Base-by-base conservation (phyloP, 2,329 filamentous ascomycete genomes). In the Plectosphaerella cucumerina region DNA sequence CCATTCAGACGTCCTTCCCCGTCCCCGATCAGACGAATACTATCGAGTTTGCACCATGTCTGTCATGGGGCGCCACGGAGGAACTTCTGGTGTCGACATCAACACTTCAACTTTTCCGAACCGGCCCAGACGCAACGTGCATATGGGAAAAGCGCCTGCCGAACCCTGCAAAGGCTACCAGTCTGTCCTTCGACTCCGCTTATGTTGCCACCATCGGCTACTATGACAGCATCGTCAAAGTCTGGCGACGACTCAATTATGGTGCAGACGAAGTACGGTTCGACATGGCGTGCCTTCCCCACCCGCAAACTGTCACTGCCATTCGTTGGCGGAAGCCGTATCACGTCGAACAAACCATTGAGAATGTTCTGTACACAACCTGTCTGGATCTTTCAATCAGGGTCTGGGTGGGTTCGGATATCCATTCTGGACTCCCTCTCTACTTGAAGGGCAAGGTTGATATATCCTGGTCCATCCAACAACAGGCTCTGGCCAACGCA, bases 361-460 rank as follows among this genome's bases (percentile, higher is more conserved):
- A 94, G 37, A 94, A 96, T 67, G 86, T 96, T 1, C 77, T 99
- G 1, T 97, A 96, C 64, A 96, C 94, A 0, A 83, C 92, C 56
- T 95, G 90, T 59, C 79, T 84, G 14, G 94, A 99, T 65, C 85
- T 87, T 52, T 75, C 86, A 47, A 73, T 97, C 55, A 82, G 92
- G 44, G 80, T 97, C 39, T 99, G 93, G 93, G 86, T 87, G 1
- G 80, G 86, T 9, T 84, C 84, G 5, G 89, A 96, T 54, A 79
- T 83, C 35, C 81, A 87, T 59, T 82, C 85, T 18, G 74, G 85
- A 12, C 84, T 90, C 48, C 82, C 87, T 5, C 75, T 97, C 64
- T 82, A 88, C 50, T 78, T 95, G 35, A 96, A 92, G 84, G 86
- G 85, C 2, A 80, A 86, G 49, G 82, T 99, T 42, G 87, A 97